Evolutionary conservation across 1,139 yeast genomes (phyloP).

Genomic region (Saccharomyces hybrid): DNA sequence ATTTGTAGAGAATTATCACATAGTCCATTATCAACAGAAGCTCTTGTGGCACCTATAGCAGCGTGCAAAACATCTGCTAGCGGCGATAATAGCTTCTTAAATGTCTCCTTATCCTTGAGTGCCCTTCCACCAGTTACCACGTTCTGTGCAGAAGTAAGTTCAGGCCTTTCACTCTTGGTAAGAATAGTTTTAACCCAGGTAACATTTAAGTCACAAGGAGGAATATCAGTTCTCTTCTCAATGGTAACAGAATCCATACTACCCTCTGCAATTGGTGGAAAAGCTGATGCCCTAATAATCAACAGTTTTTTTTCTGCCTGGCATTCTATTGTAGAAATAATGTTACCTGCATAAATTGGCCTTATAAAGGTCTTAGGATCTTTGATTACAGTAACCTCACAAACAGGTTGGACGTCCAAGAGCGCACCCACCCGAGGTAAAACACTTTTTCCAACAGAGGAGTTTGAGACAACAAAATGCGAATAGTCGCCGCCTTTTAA

Average conservation of each 20-base stretch:
- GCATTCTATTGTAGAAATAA: conserved; percentile 72
- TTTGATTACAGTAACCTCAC: conserved; percentile 67
- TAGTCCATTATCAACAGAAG: conserved; percentile 93
- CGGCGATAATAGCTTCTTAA: conserved; percentile 70
- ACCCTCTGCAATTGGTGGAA: conserved; percentile 45
- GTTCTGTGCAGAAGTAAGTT: conserved; percentile 68
- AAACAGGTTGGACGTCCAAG: conserved; percentile 78
- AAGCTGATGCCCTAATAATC: conserved; percentile 81
- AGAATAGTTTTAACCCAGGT: conserved; percentile 37
- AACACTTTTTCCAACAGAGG: conserved; percentile 79
- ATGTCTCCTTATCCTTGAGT: conserved; percentile 79
- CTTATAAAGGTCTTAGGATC: conserved; percentile 70
- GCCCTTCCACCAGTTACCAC: conserved; percentile 96
- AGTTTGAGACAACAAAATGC: conserved; percentile 74
- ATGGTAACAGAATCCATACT: conserved; percentile 36
- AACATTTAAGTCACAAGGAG: conserved; percentile 8
- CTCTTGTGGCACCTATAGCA: conserved; percentile 96
- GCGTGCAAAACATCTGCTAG: conserved; percentile 75
- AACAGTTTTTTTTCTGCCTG: conserved; percentile 57
- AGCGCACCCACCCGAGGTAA: conserved; percentile 83
- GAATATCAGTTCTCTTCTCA: conserved; percentile 35
- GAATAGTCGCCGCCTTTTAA: conserved; percentile 44
- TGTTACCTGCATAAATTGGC: conserved; percentile 96
- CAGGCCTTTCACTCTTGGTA: conserved; percentile 80
- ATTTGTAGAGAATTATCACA: conserved; percentile 97